These are phyloP conservation scores for Lizonia empirigonia DNA, from an alignment of 2,329 filamentous ascomycete genomes.

Conservation along the genomic window DNA sequence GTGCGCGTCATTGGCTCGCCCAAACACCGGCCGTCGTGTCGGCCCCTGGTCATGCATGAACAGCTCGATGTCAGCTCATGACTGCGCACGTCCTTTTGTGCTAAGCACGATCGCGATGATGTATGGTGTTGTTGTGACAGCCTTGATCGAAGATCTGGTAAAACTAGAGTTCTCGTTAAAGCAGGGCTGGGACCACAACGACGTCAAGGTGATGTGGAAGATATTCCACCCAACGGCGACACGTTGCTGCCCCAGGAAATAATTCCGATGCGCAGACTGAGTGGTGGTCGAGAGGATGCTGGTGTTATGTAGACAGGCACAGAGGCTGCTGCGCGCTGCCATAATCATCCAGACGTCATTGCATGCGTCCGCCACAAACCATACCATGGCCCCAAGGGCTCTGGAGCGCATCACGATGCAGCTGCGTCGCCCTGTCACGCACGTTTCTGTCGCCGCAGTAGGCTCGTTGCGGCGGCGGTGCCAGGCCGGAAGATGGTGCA, in stretches of 20 bases:
- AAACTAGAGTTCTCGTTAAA: constrained; percentile 8
- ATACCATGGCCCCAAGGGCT: too few relatives aligned
- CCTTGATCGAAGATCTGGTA: constrained; percentile 8
- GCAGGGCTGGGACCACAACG: not conserved
- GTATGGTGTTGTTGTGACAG: not conserved
- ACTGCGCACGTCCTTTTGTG: not conserved
- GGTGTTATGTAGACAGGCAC: not conserved
- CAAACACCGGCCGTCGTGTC: constrained; percentile 9
- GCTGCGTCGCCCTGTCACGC: not conserved
- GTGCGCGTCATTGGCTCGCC: not conserved
- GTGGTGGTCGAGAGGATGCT: not conserved
- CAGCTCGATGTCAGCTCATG: not conserved
- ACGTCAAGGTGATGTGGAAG: constrained; percentile 7
- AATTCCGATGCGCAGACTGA: not conserved
- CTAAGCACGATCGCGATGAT: not conserved
- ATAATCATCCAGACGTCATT: constrained; percentile 9
- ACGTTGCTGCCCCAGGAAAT: not conserved
- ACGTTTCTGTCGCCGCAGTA: constrained; percentile 7
- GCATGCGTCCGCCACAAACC: not conserved
- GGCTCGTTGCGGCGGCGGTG: constrained; percentile 6
- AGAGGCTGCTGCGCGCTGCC: not conserved
- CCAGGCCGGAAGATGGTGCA: not conserved
- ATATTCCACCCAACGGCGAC: not conserved
- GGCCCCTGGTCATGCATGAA: constrained; percentile 8
- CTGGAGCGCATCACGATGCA: constrained; percentile 7